Conservation (phyloP, 2,329 filamentous ascomycete genomes). For the Waltergamsia citrina region DNA sequence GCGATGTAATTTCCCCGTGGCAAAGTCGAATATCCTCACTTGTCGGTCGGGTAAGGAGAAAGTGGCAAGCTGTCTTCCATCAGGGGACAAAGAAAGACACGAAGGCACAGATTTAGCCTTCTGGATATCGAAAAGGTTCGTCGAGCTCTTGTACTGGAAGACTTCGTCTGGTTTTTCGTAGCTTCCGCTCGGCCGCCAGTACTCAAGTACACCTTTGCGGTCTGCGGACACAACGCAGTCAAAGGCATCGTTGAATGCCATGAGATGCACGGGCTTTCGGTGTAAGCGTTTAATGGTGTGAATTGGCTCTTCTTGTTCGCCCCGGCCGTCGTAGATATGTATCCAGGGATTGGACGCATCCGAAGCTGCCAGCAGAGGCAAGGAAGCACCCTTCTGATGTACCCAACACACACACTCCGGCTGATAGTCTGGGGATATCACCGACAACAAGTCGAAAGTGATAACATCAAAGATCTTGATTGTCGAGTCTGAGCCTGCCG, state of each 20-base stretch:
- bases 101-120: constrained; percentile 82
- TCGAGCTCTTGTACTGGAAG: constrained; percentile 88
- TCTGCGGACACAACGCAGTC: constrained; percentile 90
- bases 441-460: constrained; percentile 78
- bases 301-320: constrained; percentile 66
- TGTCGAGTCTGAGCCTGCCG: constrained; percentile 67
- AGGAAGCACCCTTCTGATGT: constrained; percentile 75
- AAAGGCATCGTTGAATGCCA: constrained; percentile 81
- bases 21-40: constrained; percentile 88
- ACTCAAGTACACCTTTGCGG: constrained; percentile 88
- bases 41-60: constrained; percentile 92
- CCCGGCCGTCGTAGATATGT: constrained; percentile 80
- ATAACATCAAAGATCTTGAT: constrained; percentile 77
- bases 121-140: constrained; percentile 93
- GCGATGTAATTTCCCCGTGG: constrained; percentile 75
- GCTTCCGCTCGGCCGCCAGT: constrained; percentile 73
- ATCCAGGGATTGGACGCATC: constrained; percentile 65
- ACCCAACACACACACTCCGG: constrained; percentile 88
- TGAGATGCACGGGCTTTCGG: constrained; percentile 67
- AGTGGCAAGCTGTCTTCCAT: constrained; percentile 76
- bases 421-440: constrained; percentile 66
- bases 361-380: constrained; percentile 78
- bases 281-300: constrained; percentile 77
- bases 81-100: constrained; percentile 76
- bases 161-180: constrained; percentile 91